Percentiles rank a stretch among this genome's conserved stretches.
phyloP scores from a whole-genome alignment of 2,329 filamentous ascomycete genomes.

The Aspergillus ochraceoroseus region DNA sequence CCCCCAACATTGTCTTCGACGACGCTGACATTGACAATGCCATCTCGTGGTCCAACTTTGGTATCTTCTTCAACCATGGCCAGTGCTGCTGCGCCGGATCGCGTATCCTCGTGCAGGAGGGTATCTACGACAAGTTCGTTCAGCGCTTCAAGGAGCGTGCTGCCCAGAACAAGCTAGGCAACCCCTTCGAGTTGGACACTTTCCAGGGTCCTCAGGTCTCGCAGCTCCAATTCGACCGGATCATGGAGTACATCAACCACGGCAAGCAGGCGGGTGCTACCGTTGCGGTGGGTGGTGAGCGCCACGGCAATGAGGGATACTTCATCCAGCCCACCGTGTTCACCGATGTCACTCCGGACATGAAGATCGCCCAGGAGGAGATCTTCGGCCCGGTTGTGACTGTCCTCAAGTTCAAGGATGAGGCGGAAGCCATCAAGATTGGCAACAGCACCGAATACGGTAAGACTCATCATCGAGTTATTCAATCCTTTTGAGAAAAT shows the following conservation, averaged over 20 bases:
- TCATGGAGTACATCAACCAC: conserved; percentile 66
- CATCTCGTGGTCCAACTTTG: conserved; percentile 27
- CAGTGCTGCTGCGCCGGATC: conserved; percentile 28
- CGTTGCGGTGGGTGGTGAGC: conserved; percentile 62
- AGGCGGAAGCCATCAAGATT: conserved; percentile 62
- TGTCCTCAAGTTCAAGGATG: conserved; percentile 68
- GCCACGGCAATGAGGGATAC: conserved; percentile 71
- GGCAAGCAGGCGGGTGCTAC: conserved; percentile 62
- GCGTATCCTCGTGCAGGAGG: conserved; percentile 25
- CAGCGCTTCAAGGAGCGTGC: conserved; percentile 72
- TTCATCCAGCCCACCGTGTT: conserved; percentile 83
- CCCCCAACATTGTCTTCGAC: conserved; percentile 27
- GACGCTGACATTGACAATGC: conserved; percentile 28
- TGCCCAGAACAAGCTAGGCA: conserved; percentile 66
- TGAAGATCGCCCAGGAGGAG: conserved; percentile 71
- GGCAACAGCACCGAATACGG: conserved; percentile 71
- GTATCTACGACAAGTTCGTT: conserved; percentile 52
- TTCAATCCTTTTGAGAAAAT: no score
- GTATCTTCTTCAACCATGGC: conserved; percentile 29
- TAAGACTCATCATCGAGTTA: conserved; percentile 1
- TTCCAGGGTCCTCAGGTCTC: conserved; percentile 85
- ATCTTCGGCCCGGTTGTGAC: conserved; percentile 76
- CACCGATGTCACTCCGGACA: conserved; percentile 65
- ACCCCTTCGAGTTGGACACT: conserved; percentile 70
- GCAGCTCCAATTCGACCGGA: conserved; percentile 76